phyloP scores from a whole-genome alignment of 2,329 filamentous ascomycete genomes.

The Calonectria pseudoturangicola region DNA sequence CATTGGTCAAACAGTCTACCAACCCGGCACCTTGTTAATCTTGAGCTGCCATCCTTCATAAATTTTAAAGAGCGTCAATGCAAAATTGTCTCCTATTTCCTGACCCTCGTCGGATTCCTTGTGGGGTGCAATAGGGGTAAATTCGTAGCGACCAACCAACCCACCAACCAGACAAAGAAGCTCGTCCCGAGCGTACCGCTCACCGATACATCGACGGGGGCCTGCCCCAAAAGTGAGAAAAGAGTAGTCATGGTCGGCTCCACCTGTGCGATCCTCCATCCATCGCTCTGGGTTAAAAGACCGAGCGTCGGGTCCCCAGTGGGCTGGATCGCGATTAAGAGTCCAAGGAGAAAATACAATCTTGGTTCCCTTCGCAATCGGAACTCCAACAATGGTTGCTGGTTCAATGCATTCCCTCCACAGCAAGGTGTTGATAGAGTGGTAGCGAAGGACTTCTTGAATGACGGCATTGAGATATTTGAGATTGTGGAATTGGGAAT shows the following conservation, averaged over 20 bases:
- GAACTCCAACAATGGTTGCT: not conserved
- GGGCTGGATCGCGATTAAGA: slow-evolving; percentile 3
- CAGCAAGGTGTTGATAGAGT: slow-evolving; percentile 9
- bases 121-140: not conserved
- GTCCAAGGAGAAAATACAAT: slow-evolving; percentile 15
- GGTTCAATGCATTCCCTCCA: slow-evolving; percentile 15
- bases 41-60: slow-evolving; percentile 13
- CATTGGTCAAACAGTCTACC: not conserved
- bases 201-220: slow-evolving; percentile 9
- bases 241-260: slow-evolving; percentile 7
- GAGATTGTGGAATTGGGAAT: slow-evolving; percentile 10
- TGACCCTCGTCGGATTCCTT: slow-evolving; percentile 5
- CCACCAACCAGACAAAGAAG: not conserved
- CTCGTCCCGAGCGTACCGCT: slow-evolving; percentile 11
- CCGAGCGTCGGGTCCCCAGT: slow-evolving; percentile 3
- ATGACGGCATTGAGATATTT: slow-evolving; percentile 12
- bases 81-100: slow-evolving; percentile 2
- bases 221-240: slow-evolving; percentile 15
- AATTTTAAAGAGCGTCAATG: slow-evolving; percentile 9
- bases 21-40: slow-evolving; percentile 3
- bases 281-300: slow-evolving; percentile 11
- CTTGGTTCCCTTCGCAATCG: slow-evolving; percentile 2
- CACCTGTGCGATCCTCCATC: slow-evolving; percentile 3
- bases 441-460: slow-evolving; percentile 6
- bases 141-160: slow-evolving; percentile 5